A percentile compares a stretch with the other conserved stretches of the same genome.
These are phyloP conservation scores for Fusarium nanum DNA, from an alignment of 2,329 filamentous ascomycete species.

Conservation along the genomic window DNA sequence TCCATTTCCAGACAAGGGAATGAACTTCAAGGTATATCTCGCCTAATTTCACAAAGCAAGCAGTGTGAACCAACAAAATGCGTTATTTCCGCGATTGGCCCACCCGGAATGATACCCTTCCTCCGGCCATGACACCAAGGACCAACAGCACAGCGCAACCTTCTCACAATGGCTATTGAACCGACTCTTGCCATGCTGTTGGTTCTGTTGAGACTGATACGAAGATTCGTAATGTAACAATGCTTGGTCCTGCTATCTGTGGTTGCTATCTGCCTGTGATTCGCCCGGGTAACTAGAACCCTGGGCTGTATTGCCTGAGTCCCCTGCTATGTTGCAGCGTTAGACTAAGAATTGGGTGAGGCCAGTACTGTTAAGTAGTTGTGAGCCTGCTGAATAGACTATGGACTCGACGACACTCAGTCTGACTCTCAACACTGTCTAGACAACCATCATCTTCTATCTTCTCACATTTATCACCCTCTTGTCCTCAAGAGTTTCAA, in stretches of 20 bases:
- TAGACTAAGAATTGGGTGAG: not conserved
- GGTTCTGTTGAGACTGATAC: not conserved
- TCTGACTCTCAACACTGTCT: too few species aligned
- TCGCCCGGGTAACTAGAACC: not conserved
- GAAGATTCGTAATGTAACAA: not conserved
- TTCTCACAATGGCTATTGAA: not conserved
- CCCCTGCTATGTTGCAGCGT: not conserved
- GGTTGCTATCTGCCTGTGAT: not conserved
- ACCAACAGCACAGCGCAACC: not conserved
- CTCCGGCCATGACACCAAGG: not conserved
- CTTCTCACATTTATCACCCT: not conserved
- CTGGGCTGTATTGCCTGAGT: not conserved
- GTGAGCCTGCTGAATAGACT: not conserved
- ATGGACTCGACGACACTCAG: not conserved
- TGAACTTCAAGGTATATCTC: too few species aligned
- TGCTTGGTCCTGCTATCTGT: not conserved
- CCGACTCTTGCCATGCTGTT: not conserved
- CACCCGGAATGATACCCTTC: not conserved
- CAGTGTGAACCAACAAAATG: too few species aligned
- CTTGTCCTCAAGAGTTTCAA: not conserved
- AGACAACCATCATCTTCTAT: not conserved
- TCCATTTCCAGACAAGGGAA: not conserved
- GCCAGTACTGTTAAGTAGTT: not conserved
- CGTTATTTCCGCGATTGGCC: not conserved
- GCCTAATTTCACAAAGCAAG: not conserved